Base-by-base conservation (phyloP, 2,329 filamentous ascomycete genomes). In the Cordyceps militaris region DNA sequence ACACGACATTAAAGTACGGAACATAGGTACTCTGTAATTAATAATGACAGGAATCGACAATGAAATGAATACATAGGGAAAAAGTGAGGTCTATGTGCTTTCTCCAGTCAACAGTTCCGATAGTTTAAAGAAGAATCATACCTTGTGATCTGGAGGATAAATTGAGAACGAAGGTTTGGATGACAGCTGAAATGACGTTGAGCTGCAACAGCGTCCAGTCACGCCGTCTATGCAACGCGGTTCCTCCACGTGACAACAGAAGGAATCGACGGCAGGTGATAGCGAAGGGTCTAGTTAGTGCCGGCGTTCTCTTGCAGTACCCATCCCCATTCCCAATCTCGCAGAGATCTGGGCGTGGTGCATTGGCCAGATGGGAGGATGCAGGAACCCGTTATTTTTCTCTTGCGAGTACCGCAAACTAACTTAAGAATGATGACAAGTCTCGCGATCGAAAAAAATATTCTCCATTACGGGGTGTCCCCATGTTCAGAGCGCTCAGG, bases 1-100 rank as follows among this genome's bases (percentile, higher is more conserved):
- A 52, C 47, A 57, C 23, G 48, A 30, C 28, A 38, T 44, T 19
- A 40, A 46, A 26, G 47, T 57, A 57, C 47, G 34, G 38, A 51
- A 46, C 36, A 57, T 57, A 30, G 21, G 46, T 57, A 57, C 47
- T 21, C 28, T 44, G 38, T 57, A 57, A 57, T 57, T 46, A 9
- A 57, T 57, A 57, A 57, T 57, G 55, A 57, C 55, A 51, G 47
- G 36, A 40, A 57, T 32, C 44, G 32, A 57, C 32, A 42, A 40
- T 3, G 11, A 26, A 26, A 44, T n/a, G 28, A 34, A n/a, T 13
- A 32, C 4, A 16, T 34, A 21, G 3, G 38, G 10, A 42, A n/a
- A 6, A 42, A 16, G 21, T 42, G n/a, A 21, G n/a, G 14, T 16
- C n/a, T 14, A n/a, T 38, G 34, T 38, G 34, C 7, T n/a, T 4